Percentiles rank a stretch among this genome's conserved stretches.
Evolutionary conservation across 148 eudicot genomes (phyloP).

Genomic region (Nepenthes gracilis): DNA sequence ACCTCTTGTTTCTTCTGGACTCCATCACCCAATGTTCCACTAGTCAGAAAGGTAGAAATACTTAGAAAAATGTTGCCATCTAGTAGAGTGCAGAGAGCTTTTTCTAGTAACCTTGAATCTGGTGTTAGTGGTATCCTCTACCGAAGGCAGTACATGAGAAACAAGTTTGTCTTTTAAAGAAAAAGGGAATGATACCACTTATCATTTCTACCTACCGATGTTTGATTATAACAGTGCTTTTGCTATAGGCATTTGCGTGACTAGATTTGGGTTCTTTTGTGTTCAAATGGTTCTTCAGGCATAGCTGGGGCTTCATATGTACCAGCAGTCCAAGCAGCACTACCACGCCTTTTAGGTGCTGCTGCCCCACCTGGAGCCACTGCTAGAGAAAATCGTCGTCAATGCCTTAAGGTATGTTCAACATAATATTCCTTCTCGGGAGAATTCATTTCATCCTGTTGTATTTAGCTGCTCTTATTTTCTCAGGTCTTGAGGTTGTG

Average conservation of each 20-base stretch:
- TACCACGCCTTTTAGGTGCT: slow-evolving; percentile 80
- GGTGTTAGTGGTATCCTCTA: not conserved
- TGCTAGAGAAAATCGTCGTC: slow-evolving; percentile 87
- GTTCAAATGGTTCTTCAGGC: slow-evolving; percentile 22
- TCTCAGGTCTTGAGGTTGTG: slow-evolving; percentile 71
- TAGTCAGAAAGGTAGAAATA: slow-evolving; percentile 62
- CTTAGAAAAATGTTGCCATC: not conserved
- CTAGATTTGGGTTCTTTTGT: not conserved
- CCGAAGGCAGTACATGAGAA: not conserved
- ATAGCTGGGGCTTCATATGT: slow-evolving; percentile 85
- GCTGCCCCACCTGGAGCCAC: slow-evolving; percentile 78
- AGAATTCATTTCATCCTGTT: slow-evolving; percentile 2
- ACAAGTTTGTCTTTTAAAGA: not conserved
- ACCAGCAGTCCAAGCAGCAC: slow-evolving; percentile 72
- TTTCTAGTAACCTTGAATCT: not conserved
- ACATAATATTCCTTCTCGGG: not conserved
- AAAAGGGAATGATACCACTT: too few species aligned
- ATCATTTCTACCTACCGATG: too few species aligned
- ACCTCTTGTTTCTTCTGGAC: slow-evolving; percentile 87
- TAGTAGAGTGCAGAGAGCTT: not conserved
- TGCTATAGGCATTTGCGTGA: too few species aligned
- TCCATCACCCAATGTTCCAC: slow-evolving; percentile 95
- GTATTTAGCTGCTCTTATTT: not conserved
- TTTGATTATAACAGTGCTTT: too few species aligned
- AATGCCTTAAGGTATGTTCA: slow-evolving; percentile 68